phyloP scores from a whole-genome alignment of 768 basidiomycete species.

The Steccherinum ochraceum region DNA sequence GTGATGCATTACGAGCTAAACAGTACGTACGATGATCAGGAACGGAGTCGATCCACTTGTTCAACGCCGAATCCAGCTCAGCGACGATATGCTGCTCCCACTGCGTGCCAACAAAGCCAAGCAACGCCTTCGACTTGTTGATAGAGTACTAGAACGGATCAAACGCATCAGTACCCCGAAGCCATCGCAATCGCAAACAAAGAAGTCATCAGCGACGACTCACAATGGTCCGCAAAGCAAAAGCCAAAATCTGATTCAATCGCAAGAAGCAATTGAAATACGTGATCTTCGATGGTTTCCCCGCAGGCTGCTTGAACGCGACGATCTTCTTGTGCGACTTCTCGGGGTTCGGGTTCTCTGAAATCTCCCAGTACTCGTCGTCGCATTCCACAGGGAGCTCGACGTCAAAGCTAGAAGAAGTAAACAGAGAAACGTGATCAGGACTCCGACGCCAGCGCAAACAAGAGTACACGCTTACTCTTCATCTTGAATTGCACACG shows the following conservation, averaged over 20 bases:
- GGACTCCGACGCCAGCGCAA: neutral
- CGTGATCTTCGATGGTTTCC: slow-evolving; percentile 48
- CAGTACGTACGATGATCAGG: slow-evolving; percentile 56
- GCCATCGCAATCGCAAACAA: no score
- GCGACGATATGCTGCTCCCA: slow-evolving; percentile 55
- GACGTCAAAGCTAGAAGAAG: slow-evolving; percentile 53
- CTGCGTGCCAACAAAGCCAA: slow-evolving; percentile 44
- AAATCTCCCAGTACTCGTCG: slow-evolving; percentile 66
- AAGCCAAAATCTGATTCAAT: slow-evolving; percentile 64
- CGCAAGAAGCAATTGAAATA: slow-evolving; percentile 62
- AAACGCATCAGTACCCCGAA: neutral
- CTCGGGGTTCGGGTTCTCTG: slow-evolving; percentile 35
- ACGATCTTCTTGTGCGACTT: slow-evolving; percentile 14
- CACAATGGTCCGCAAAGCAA: slow-evolving; percentile 64
- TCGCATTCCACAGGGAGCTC: slow-evolving; percentile 79
- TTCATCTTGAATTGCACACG: slow-evolving; percentile 63
- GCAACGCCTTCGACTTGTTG: slow-evolving; percentile 52
- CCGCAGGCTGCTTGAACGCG: slow-evolving; percentile 60
- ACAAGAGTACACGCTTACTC: slow-evolving; percentile 37
- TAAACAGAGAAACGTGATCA: neutral
- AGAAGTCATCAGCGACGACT: slow-evolving; percentile 15
- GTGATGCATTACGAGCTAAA: no score
- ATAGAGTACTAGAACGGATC: slow-evolving; percentile 53
- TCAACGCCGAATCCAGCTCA: slow-evolving; percentile 63
- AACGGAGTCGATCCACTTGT: slow-evolving; percentile 64